Evolutionary conservation across 2,329 filamentous ascomycete species (phyloP).

Genomic region (Hysterium pulicare): DNA sequence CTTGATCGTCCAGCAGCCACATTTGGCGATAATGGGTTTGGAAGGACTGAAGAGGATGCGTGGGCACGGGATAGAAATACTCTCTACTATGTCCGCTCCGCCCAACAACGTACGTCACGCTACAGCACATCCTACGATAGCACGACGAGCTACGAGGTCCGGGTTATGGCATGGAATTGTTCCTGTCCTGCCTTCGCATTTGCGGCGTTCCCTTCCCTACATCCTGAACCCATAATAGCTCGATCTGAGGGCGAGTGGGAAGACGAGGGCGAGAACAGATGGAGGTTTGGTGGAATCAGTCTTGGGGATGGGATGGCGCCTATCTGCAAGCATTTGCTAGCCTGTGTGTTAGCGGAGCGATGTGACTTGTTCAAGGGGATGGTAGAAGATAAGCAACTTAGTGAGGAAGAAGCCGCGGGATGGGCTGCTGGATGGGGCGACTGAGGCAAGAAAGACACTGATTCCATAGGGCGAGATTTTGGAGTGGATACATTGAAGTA

Average conservation of each 20-base stretch:
- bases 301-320: constrained; percentile 46
- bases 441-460: constrained; percentile 9
- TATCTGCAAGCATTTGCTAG: constrained; percentile 86
- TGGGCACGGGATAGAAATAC: too few relatives aligned
- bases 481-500: neutral
- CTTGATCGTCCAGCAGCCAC: too few relatives aligned
- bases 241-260: constrained; percentile 7
- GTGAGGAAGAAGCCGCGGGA: constrained; percentile 68
- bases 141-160: constrained; percentile 62
- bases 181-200: constrained; percentile 83
- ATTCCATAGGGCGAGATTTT: neutral
- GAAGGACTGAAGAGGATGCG: neutral
- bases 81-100: constrained; percentile 66
- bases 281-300: constrained; percentile 53
- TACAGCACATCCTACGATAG: constrained; percentile 25
- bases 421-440: constrained; percentile 50
- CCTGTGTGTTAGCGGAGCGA: constrained; percentile 70
- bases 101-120: constrained; percentile 40
- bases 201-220: constrained; percentile 55
- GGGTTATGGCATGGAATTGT: constrained; percentile 78
- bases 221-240: too few relatives aligned
- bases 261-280: constrained; percentile 6
- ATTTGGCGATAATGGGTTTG: too few relatives aligned
- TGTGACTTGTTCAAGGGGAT: constrained; percentile 60
- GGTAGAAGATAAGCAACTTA: constrained; percentile 54